Evolutionary conservation across 2,329 filamentous ascomycete species (phyloP).

Genomic region (Periconia digitata): DNA sequence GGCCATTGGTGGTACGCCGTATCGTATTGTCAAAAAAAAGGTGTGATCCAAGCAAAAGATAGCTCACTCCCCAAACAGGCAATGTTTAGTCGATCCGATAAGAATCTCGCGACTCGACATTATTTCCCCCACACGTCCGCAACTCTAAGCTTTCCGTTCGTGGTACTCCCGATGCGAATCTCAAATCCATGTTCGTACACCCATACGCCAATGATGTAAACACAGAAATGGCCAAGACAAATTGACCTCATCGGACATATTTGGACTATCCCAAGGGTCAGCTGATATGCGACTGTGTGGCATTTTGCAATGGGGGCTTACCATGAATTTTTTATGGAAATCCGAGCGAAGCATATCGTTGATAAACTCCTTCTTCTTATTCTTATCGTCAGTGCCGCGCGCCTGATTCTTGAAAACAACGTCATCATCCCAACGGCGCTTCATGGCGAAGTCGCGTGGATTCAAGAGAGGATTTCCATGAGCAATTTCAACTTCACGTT

Average conservation of each 20-base stretch:
- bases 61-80: slow-evolving; percentile 21
- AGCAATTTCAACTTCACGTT: slow-evolving; percentile 84
- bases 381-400: slow-evolving; percentile 87
- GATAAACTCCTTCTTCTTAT: slow-evolving; percentile 93
- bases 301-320: slow-evolving; percentile 31
- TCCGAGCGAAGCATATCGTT: slow-evolving; percentile 93
- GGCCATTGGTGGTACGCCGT: background rate
- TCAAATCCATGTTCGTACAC: background rate
- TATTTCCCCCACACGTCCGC: slow-evolving; percentile 9
- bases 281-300: background rate
- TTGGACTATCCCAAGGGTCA: background rate
- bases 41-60: slow-evolving; percentile 22
- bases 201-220: slow-evolving; percentile 26
- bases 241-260: slow-evolving; percentile 6
- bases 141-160: slow-evolving; percentile 28
- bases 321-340: slow-evolving; percentile 98
- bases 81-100: slow-evolving; percentile 39
- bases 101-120: slow-evolving; percentile 27
- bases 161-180: background rate
- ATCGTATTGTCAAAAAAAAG: background rate
- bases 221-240: slow-evolving; percentile 2
- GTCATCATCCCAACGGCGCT: slow-evolving; percentile 95
- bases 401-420: slow-evolving; percentile 99
- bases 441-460: slow-evolving; percentile 83
- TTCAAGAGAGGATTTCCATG: slow-evolving; percentile 91